A percentile compares a stretch with the other conserved stretches of the same genome.
Evolutionary conservation across 192 early-diverging fungal species (phyloP).

Genomic region (Chytriomyces sp.): DNA sequence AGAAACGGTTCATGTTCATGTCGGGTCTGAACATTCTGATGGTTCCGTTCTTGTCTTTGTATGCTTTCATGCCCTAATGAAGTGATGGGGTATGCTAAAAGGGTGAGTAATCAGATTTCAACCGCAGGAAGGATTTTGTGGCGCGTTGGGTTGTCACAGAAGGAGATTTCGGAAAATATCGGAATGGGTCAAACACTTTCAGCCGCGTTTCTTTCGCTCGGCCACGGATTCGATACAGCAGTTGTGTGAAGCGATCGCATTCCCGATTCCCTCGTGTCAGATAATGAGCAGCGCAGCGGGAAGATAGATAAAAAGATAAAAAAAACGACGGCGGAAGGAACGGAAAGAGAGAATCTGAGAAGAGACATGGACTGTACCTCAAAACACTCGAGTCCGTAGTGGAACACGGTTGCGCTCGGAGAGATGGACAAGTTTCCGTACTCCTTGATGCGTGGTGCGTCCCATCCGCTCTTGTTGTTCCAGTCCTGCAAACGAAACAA

Average conservation of each 20-base stretch:
- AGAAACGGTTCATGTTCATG: constrained; percentile 94
- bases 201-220: too few relatives aligned
- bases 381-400: constrained; percentile 94
- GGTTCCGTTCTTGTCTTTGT: constrained; percentile 84
- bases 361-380: constrained; percentile 50
- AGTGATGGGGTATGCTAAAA: too few relatives aligned
- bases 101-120: too few relatives aligned
- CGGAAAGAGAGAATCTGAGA: too few relatives aligned
- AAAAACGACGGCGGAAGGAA: not conserved
- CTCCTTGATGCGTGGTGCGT: constrained; percentile 81
- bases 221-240: not conserved
- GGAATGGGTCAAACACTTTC: not conserved
- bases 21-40: constrained; percentile 95
- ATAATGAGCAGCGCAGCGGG: not conserved
- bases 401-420: constrained; percentile 88
- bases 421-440: constrained; percentile 82
- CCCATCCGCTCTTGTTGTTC: constrained; percentile 76
- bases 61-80: constrained; percentile 44
- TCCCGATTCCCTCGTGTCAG: not conserved
- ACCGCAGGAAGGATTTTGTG: too few relatives aligned
- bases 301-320: not conserved
- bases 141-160: not conserved
- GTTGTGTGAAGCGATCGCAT: not conserved
- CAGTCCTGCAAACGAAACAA: constrained; percentile 56
- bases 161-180: not conserved